Evolutionary conservation across 352 stramenopile genomes (phyloP).

Genomic region (Phytopythium litorale): DNA sequence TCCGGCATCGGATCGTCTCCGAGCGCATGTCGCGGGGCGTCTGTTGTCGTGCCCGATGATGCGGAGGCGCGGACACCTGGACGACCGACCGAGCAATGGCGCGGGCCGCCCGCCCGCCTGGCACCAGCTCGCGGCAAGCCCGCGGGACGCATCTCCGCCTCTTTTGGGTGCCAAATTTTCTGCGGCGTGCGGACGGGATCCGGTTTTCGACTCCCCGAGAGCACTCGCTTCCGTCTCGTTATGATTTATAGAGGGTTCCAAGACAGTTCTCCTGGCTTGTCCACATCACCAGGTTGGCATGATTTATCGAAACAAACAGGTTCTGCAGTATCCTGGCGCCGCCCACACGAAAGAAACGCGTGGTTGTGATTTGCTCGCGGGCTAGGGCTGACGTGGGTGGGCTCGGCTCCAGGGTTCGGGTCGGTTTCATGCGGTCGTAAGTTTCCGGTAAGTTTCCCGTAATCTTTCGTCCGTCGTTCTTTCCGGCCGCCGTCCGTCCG

Average conservation of each 20-base stretch:
- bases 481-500: too few species aligned
- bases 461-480: background rate
- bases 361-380: background rate
- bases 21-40: background rate
- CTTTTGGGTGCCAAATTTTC: conserved; percentile 1
- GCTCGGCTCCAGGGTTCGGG: background rate
- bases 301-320: background rate
- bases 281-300: background rate
- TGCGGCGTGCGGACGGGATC: background rate
- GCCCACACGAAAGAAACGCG: conserved; percentile 1
- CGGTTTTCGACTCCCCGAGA: too few species aligned
- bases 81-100: too few species aligned
- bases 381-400: background rate
- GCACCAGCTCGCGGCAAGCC: too few species aligned
- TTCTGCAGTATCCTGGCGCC: background rate
- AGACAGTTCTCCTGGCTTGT: too few species aligned
- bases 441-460: background rate
- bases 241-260: background rate
- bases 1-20: background rate
- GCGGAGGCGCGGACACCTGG: background rate
- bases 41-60: background rate
- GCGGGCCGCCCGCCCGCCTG: too few species aligned
- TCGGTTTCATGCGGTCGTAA: background rate
- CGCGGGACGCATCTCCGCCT: background rate
- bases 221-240: too few species aligned